phyloP scores from a whole-genome alignment of 2,329 filamentous ascomycete species.

The Aspergillus candidus region DNA sequence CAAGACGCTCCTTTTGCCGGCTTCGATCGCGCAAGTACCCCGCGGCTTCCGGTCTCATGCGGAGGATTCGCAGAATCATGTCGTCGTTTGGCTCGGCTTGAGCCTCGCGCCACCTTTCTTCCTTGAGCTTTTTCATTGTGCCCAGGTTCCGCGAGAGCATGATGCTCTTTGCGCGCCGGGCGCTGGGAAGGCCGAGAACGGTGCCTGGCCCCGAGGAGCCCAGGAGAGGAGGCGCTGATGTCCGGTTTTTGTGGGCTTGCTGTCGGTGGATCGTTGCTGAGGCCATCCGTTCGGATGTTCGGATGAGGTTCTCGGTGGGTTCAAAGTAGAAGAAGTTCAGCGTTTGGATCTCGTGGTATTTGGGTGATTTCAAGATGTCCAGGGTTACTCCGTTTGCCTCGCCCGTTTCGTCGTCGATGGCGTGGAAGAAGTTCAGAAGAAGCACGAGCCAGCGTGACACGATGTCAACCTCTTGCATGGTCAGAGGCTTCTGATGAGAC shows the following conservation, averaged over 20 bases:
- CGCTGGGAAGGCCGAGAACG: slow-evolving; percentile 43
- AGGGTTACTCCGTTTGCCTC: slow-evolving; percentile 82
- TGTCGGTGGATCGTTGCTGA: slow-evolving; percentile 75
- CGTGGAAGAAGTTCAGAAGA: slow-evolving; percentile 92
- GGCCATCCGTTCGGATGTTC: slow-evolving; percentile 94
- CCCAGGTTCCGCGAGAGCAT: slow-evolving; percentile 92
- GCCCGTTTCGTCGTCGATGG: slow-evolving; percentile 73
- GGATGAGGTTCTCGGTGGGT: slow-evolving; percentile 79
- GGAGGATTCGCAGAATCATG: slow-evolving; percentile 90
- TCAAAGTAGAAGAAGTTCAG: slow-evolving; percentile 99
- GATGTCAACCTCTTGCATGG: slow-evolving; percentile 82
- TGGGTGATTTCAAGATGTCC: slow-evolving; percentile 89
- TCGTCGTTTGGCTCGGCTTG: slow-evolving; percentile 97
- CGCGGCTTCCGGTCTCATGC: slow-evolving; percentile 88
- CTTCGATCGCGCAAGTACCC: slow-evolving; percentile 84
- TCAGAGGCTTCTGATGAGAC: slow-evolving; percentile 75
- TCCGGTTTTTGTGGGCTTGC: slow-evolving; percentile 59
- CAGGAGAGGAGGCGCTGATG: slow-evolving; percentile 61
- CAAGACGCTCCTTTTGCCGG: slow-evolving; percentile 87
- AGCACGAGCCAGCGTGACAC: slow-evolving; percentile 92
- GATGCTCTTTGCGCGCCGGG: slow-evolving; percentile 61
- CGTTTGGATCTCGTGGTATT: slow-evolving; percentile 95
- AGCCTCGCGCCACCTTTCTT: slow-evolving; percentile 89
- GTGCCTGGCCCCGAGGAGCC: slow-evolving; percentile 35
- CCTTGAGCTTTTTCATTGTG: slow-evolving; percentile 92